Evolutionary conservation across 148 eudicot genomes (phyloP).

Genomic region (Simmondsia chinensis): DNA sequence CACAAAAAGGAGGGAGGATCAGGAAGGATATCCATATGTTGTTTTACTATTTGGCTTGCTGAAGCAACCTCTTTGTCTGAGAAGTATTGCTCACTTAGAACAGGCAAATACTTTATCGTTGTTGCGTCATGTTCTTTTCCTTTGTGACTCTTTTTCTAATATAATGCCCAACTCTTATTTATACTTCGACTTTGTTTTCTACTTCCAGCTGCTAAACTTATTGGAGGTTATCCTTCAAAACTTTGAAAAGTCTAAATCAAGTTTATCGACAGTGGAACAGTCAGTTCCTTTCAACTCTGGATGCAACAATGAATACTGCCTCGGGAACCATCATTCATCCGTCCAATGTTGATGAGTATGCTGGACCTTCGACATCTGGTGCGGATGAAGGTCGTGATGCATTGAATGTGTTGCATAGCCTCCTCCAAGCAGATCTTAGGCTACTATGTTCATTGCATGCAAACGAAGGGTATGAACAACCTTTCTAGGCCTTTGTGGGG

Average conservation of each 20-base stretch:
- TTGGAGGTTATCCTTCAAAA: conserved; percentile 81
- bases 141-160: conserved; percentile 1
- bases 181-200: too few species aligned
- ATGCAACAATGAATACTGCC: conserved; percentile 35
- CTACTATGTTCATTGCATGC: conserved; percentile 88
- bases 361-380: conserved; percentile 42
- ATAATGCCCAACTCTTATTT: too few species aligned
- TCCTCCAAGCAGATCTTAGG: conserved; percentile 72
- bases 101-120: conserved; percentile 46
- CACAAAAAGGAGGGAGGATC: conserved; percentile 7
- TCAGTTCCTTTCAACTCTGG: conserved; percentile 30
- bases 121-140: too few species aligned
- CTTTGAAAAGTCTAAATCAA: conserved; percentile 66
- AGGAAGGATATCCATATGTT: conserved; percentile 45
- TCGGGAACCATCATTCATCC: conserved; percentile 15
- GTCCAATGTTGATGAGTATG: conserved; percentile 33
- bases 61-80: conserved; percentile 77
- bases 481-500: too few species aligned
- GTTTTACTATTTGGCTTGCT: conserved; percentile 77
- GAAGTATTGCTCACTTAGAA: conserved; percentile 91
- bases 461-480: conserved; percentile 73
- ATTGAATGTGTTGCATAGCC: conserved; percentile 33
- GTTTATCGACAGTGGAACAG: conserved; percentile 36
- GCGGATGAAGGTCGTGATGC: conserved; percentile 26
- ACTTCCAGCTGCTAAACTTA: conserved; percentile 57